phyloP scores from a whole-genome alignment of 2,329 filamentous ascomycete genomes.

The Arthrinium puccinioides region DNA sequence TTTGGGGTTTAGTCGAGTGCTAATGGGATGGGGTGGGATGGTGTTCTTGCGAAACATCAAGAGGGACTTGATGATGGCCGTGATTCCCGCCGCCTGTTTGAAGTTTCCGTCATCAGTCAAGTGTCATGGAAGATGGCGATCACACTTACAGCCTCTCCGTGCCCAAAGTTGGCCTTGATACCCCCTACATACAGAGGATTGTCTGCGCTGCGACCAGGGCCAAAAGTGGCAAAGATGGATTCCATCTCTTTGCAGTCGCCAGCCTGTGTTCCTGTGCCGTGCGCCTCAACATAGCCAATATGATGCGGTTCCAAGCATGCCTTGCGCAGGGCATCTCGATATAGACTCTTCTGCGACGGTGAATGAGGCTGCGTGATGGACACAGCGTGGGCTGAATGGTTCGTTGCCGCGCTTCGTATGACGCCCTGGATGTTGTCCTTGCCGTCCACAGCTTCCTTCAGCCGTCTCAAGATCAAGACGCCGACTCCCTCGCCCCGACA shows the following conservation, averaged over 20 bases:
- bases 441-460: slow-evolving; percentile 27
- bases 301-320: slow-evolving; percentile 5
- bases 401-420: slow-evolving; percentile 26
- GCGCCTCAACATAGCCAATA: slow-evolving; percentile 26
- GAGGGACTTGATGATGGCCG: too few relatives aligned
- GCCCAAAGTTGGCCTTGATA: too few relatives aligned
- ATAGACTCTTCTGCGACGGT: slow-evolving; percentile 20
- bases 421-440: slow-evolving; percentile 40
- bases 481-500: not conserved
- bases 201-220: too few relatives aligned
- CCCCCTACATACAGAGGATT: too few relatives aligned
- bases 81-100: too few relatives aligned
- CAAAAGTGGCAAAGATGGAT: too few relatives aligned
- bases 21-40: too few relatives aligned
- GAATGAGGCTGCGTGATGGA: slow-evolving; percentile 20
- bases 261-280: slow-evolving; percentile 37
- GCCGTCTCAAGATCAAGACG: not conserved
- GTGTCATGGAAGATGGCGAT: too few relatives aligned
- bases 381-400: slow-evolving; percentile 24
- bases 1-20: too few relatives aligned
- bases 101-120: too few relatives aligned
- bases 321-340: slow-evolving; percentile 16
- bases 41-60: too few relatives aligned
- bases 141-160: too few relatives aligned
- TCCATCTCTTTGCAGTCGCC: slow-evolving; percentile 24